Conservation (phyloP, 306 rosid species). For the Fagus crenata region DNA sequence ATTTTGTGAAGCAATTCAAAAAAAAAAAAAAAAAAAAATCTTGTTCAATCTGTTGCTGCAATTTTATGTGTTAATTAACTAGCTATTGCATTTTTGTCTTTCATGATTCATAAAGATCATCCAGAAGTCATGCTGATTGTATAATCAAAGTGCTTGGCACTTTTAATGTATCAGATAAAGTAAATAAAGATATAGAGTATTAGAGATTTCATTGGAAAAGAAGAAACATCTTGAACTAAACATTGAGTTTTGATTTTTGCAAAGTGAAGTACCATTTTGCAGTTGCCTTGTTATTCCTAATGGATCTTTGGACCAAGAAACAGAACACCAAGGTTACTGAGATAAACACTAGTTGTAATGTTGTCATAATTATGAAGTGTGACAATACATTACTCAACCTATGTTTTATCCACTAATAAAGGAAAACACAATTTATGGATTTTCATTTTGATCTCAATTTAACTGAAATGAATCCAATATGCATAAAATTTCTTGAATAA, state of each 20-base stretch:
- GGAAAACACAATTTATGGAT: background rate
- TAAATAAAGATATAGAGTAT: background rate
- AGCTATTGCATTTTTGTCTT: background rate
- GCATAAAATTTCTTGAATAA: background rate
- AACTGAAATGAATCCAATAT: background rate
- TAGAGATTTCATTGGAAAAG: background rate
- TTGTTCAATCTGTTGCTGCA: too few relatives aligned
- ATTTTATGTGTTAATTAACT: too few relatives aligned
- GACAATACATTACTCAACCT: too few relatives aligned
- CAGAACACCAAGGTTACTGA: background rate
- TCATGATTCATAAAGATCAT: too few relatives aligned
- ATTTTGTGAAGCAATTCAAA: too few relatives aligned
- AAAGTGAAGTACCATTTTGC: background rate
- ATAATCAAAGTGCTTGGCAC: too few relatives aligned
- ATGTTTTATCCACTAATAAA: too few relatives aligned
- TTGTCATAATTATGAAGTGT: too few relatives aligned
- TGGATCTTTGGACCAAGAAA: background rate
- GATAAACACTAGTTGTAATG: too few relatives aligned
- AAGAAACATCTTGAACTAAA: background rate
- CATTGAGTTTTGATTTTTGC: background rate
- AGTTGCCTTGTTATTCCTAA: background rate
- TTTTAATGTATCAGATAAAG: too few relatives aligned
- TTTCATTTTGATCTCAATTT: background rate
- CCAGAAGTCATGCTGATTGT: too few relatives aligned
- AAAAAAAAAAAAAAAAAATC: too few relatives aligned